Percentiles rank a stretch among this genome's conserved stretches.
These are phyloP conservation scores for Hygrocybe coccinea DNA, from an alignment of 768 basidiomycete species.

Conservation along the genomic window DNA sequence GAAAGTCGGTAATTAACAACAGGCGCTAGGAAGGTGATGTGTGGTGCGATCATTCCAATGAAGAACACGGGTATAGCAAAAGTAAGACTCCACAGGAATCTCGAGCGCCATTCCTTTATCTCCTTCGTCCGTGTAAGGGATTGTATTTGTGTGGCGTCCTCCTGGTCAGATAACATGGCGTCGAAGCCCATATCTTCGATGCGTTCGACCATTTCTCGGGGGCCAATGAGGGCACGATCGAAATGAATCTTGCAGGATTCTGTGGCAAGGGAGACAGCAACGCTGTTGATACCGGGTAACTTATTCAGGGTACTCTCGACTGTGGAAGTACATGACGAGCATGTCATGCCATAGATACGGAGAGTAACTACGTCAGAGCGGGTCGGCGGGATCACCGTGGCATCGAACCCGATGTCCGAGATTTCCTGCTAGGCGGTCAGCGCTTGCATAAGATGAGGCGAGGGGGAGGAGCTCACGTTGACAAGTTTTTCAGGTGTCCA, in stretches of 20 bases:
- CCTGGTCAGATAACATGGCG: constrained; percentile 75
- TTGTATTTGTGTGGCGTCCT: constrained; percentile 77
- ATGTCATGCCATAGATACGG: constrained; percentile 89
- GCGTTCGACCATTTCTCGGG: constrained; percentile 83
- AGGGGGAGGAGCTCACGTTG: constrained; percentile 43
- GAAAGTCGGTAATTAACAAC: constrained; percentile 50
- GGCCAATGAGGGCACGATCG: constrained; percentile 65
- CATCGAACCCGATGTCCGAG: constrained; percentile 89
- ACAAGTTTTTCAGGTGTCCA: constrained; percentile 83
- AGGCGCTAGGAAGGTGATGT: constrained; percentile 53
- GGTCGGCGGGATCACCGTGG: constrained; percentile 62
- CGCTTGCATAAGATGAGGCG: constrained; percentile 8
- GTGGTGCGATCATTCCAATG: constrained; percentile 78
- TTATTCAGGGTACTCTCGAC: constrained; percentile 65
- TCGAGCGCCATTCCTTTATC: constrained; percentile 80
- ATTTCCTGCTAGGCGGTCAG: constrained; percentile 62
- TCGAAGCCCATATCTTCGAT: constrained; percentile 90
- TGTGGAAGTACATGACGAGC: constrained; percentile 72
- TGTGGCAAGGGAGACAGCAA: constrained; percentile 70
- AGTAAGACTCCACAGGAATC: constrained; percentile 65
- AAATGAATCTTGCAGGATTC: constrained; percentile 73
- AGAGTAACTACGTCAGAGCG: constrained; percentile 67
- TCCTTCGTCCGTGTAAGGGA: constrained; percentile 88
- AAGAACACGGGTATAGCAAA: constrained; percentile 96
- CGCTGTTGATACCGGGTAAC: constrained; percentile 68